phyloP scores from a whole-genome alignment of 768 basidiomycete genomes.

The Tricholoma hemisulphureum region DNA sequence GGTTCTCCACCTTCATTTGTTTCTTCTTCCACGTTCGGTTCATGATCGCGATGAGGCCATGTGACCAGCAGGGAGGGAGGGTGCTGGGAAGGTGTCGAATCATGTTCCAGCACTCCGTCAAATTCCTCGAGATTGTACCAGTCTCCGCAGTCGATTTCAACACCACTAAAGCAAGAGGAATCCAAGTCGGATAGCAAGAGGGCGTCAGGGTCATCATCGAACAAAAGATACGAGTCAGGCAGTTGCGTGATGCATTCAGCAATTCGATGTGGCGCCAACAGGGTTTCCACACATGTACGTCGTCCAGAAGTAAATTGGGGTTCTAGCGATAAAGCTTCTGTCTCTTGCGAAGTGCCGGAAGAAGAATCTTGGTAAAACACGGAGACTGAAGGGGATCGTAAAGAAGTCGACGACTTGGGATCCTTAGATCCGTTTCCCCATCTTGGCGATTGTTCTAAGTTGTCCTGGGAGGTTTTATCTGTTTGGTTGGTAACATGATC shows the following conservation, averaged over 20 bases:
- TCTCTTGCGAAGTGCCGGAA: constrained; percentile 2
- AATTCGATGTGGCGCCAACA: neutral
- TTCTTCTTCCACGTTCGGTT: constrained; percentile 9
- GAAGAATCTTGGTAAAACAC: constrained; percentile 3
- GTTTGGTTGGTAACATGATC: constrained; percentile 13
- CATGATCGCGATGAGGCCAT: constrained; percentile 12
- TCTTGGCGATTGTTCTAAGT: neutral
- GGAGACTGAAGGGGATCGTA: constrained; percentile 6
- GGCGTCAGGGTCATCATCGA: constrained; percentile 14
- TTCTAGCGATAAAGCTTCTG: neutral
- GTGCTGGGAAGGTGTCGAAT: constrained; percentile 9
- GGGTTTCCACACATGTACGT: neutral
- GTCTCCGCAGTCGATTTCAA: constrained; percentile 7
- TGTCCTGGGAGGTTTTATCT: neutral
- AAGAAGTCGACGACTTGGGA: neutral
- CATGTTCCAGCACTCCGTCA: constrained; percentile 15
- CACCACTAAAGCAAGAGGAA: neutral
- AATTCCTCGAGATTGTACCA: constrained; percentile 7
- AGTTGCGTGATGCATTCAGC: neutral
- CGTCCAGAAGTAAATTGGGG: neutral
- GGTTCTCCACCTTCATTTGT: constrained; percentile 13
- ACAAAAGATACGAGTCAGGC: neutral
- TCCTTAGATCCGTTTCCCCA: constrained; percentile 8
- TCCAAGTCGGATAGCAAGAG: constrained; percentile 13
- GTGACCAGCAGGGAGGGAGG: constrained; percentile 14